Conservation (phyloP, 306 rosid genomes). For the Argentina anserina region DNA sequence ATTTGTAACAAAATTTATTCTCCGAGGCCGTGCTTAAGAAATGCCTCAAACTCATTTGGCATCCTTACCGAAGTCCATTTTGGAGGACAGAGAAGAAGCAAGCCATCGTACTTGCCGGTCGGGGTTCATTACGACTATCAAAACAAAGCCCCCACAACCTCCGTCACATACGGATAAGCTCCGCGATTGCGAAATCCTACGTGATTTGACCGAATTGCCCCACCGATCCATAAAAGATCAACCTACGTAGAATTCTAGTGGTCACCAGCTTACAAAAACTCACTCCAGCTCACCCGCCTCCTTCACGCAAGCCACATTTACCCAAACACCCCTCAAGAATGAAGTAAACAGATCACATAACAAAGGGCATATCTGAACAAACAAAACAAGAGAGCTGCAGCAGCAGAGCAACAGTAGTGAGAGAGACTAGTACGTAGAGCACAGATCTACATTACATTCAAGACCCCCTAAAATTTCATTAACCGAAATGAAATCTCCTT, state of each 20-base stretch:
- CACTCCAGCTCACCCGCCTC: neutral
- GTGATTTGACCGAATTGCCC: neutral
- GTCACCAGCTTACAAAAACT: neutral
- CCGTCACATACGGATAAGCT: conserved; percentile 15
- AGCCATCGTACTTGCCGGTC: neutral
- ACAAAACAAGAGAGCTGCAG: neutral
- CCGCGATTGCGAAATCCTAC: neutral
- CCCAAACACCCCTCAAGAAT: neutral
- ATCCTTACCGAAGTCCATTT: no score
- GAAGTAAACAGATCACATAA: neutral
- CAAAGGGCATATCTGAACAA: conserved; percentile 12
- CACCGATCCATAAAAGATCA: neutral
- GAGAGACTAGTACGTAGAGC: neutral
- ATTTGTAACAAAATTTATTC: no score
- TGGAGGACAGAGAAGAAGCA: neutral
- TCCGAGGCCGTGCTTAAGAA: no score
- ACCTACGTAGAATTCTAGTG: neutral
- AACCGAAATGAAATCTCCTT: neutral
- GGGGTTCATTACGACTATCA: neutral
- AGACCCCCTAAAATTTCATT: neutral
- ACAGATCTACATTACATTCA: conserved; percentile 19
- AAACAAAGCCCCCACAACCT: conserved; percentile 5
- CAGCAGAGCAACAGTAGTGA: neutral
- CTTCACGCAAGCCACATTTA: neutral
- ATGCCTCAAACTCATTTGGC: no score